phyloP scores from a whole-genome alignment of 2,329 filamentous ascomycete species.

The Gnomoniopsis smithogilvyi region DNA sequence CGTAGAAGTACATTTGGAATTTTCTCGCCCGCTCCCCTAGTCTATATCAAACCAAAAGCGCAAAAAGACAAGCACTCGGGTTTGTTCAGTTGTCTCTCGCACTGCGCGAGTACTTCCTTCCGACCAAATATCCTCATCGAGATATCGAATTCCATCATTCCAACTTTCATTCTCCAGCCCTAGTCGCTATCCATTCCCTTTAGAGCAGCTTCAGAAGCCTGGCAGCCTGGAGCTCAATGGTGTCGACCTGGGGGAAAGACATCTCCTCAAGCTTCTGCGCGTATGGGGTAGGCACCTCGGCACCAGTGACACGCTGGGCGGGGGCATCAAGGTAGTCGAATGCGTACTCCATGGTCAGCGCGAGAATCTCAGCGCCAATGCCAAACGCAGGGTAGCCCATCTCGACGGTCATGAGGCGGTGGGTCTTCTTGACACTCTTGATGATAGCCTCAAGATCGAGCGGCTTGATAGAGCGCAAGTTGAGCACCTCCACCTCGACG shows the following conservation, averaged over 20 bases:
- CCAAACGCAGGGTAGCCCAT: slow-evolving; percentile 96
- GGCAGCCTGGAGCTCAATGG: slow-evolving; percentile 84
- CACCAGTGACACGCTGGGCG: slow-evolving; percentile 89
- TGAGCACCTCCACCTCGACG: slow-evolving; percentile 93
- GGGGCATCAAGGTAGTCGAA: slow-evolving; percentile 97
- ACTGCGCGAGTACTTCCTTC: no score
- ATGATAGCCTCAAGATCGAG: slow-evolving; percentile 93
- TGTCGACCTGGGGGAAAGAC: slow-evolving; percentile 85
- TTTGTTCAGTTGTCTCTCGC: neutral
- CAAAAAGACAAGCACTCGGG: neutral
- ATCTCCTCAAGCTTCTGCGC: slow-evolving; percentile 90
- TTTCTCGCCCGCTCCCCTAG: neutral
- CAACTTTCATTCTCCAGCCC: neutral
- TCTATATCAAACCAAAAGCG: slow-evolving; percentile 7
- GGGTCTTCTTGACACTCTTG: slow-evolving; percentile 98
- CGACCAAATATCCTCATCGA: no score
- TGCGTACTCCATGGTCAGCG: slow-evolving; percentile 92
- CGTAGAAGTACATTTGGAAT: slow-evolving; percentile 5
- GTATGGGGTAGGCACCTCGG: slow-evolving; percentile 96
- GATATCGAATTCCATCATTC: neutral
- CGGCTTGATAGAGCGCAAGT: slow-evolving; percentile 95
- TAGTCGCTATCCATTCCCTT: no score
- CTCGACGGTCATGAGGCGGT: slow-evolving; percentile 85
- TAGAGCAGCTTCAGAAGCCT: slow-evolving; percentile 73
- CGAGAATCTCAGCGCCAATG: slow-evolving; percentile 88